phyloP scores from a whole-genome alignment of 768 basidiomycete species.

The Neoboletus brunneissimus region DNA sequence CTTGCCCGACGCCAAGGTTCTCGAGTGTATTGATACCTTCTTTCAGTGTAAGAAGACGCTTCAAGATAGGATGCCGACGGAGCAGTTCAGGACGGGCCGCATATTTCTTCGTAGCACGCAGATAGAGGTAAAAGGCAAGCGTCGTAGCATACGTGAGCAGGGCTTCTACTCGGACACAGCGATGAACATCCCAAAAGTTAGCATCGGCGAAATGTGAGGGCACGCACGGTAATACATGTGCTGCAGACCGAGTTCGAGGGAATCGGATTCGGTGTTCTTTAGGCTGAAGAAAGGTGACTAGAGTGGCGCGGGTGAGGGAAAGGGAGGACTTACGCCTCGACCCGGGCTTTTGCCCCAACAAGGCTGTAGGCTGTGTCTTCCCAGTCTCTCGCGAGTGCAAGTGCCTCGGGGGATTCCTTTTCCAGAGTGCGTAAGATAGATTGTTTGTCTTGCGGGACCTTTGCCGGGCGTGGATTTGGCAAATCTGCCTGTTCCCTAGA shows the following conservation, averaged over 20 bases:
- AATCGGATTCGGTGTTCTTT: conserved; percentile 45
- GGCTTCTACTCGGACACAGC: conserved; percentile 55
- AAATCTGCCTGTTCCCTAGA: conserved; percentile 17
- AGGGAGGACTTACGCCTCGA: conserved; percentile 48
- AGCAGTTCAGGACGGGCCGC: conserved; percentile 59
- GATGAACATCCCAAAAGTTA: neutral
- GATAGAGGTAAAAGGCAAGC: conserved; percentile 88
- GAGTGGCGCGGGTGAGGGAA: neutral
- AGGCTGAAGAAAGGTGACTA: conserved; percentile 38
- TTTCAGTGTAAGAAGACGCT: conserved; percentile 78
- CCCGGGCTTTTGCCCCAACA: conserved; percentile 48
- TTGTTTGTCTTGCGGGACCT: conserved; percentile 55
- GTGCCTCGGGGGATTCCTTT: conserved; percentile 71
- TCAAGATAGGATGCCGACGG: conserved; percentile 67
- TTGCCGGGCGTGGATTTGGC: conserved; percentile 1
- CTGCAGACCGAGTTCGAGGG: conserved; percentile 64
- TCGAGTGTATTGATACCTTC: conserved; percentile 79
- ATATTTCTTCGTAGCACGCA: conserved; percentile 70
- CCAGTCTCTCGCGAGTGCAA: conserved; percentile 84
- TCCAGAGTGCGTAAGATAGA: conserved; percentile 64
- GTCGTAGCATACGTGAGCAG: conserved; percentile 86
- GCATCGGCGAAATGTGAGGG: neutral
- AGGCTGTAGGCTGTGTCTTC: conserved; percentile 62
- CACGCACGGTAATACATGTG: conserved; percentile 87
- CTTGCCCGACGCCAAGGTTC: conserved; percentile 71